Evolutionary conservation across 129 eudicot genomes (phyloP), one percentile per base, ranked within the genome.

Genomic region (Chrysanthemum seticuspe): DNA sequence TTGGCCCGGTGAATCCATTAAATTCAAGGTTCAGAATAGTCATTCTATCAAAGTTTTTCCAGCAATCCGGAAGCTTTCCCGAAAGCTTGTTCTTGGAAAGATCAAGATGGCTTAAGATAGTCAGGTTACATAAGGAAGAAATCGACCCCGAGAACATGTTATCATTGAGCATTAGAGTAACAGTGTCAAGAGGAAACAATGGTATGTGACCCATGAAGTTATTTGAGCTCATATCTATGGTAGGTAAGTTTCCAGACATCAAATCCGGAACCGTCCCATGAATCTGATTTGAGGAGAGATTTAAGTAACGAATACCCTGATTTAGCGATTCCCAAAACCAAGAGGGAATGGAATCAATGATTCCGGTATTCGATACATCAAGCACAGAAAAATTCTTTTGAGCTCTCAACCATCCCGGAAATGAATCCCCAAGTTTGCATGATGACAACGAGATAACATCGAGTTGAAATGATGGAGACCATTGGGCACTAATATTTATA

Each of bases 331-430:
- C 76, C 85, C 83, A 75, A 50, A 78, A 78, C 94, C 94, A 88
- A 23, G 36, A 10, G 12, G 87, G 87, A 15, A 84, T 10, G 0
- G 68, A 6, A 45, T 79, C 87, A 29, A 47, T 53, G 67, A 84
- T 81, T 66, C 77, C 72, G 5, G 74, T 49, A 27, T 61, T 62
- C 0, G 85, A 75, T 57, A 87, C n/a, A 52, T 72, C 81, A 29
- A 87, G 69, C 13, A 14, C 25, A 0, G 40, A 45, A 29, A 84
- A 72, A 2, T 62, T 40, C 12, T 40, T 78, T 55, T 84, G 92
- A n/a, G 83, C 63, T 81, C 62, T 76, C 48, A 87, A 69, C 92
- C 92, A 87, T 47, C 31, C 6, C 0, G 88, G 91, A 62, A 83
- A 75, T 0, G 31, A 84, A 60, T 65, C 66, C 71, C 85, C 84